Percentiles rank a stretch among this genome's conserved stretches.
Evolutionary conservation across 2,329 filamentous ascomycete species (phyloP).

Genomic region (Diaporthe caulivora): DNA sequence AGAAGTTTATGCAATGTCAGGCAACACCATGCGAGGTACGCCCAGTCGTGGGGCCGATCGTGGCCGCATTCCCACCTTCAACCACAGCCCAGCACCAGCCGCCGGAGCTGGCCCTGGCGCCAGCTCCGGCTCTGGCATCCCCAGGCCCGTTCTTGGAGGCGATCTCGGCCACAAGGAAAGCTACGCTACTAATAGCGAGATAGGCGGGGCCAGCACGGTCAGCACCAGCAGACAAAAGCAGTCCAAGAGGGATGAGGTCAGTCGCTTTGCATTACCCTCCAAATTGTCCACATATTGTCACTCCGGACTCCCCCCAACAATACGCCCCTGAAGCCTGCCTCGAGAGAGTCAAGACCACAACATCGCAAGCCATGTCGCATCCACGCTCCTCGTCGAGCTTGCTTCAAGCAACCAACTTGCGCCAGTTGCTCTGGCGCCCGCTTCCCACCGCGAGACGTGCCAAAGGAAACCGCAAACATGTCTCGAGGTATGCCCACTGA

Average conservation of each 20-base stretch:
- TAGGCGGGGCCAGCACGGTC: slow-evolving; percentile 73
- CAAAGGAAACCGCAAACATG: background rate
- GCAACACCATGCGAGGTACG: slow-evolving; percentile 77
- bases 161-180: slow-evolving; percentile 51
- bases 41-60: slow-evolving; percentile 72
- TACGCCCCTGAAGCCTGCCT: background rate
- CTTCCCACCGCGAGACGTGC: background rate
- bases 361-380: slow-evolving; percentile 2
- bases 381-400: background rate
- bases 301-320: slow-evolving; percentile 6
- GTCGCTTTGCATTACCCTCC: slow-evolving; percentile 48
- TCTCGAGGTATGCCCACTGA: slow-evolving; percentile 48
- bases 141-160: slow-evolving; percentile 76
- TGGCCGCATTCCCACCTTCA: slow-evolving; percentile 67
- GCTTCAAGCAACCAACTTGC: background rate
- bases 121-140: slow-evolving; percentile 76
- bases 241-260: slow-evolving; percentile 97
- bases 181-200: slow-evolving; percentile 66
- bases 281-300: background rate
- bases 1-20: slow-evolving; percentile 61
- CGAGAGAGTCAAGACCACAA: background rate
- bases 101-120: slow-evolving; percentile 46
- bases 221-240: slow-evolving; percentile 97
- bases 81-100: slow-evolving; percentile 68
- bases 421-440: background rate